Percentiles rank a stretch among this genome's conserved stretches.
Evolutionary conservation across 768 basidiomycete species (phyloP).

Genomic region (Chalciporus pseudorubinellus): DNA sequence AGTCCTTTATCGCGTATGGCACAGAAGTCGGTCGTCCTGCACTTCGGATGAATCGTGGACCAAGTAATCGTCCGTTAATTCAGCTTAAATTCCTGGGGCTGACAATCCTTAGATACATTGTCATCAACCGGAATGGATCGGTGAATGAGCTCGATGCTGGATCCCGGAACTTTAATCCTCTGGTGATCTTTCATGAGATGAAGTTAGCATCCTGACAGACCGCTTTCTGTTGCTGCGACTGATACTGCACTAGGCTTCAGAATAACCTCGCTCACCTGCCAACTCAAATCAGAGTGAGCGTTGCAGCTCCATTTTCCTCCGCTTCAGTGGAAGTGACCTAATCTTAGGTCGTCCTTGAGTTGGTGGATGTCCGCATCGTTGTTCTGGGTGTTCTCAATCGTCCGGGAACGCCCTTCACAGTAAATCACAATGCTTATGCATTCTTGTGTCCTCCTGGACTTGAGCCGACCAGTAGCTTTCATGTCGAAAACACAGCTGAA

Average conservation of each 20-base stretch:
- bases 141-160: conserved; percentile 68
- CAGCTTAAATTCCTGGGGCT: not conserved
- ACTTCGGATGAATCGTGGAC: conserved; percentile 84
- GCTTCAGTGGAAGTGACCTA: not conserved
- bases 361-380: conserved; percentile 70
- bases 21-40: conserved; percentile 65
- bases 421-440: conserved; percentile 66
- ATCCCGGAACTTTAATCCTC: conserved; percentile 67
- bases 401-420: conserved; percentile 51
- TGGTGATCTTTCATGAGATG: conserved; percentile 68
- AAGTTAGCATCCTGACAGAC: conserved; percentile 47
- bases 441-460: conserved; percentile 73
- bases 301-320: conserved; percentile 3
- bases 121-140: conserved; percentile 71
- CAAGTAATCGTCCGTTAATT: conserved; percentile 45
- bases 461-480: conserved; percentile 25
- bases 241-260: conserved; percentile 50
- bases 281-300: conserved; percentile 61
- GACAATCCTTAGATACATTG: conserved; percentile 53
- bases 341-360: conserved; percentile 62
- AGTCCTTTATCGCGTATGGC: conserved; percentile 62
- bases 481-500: not conserved
- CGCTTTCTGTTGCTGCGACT: not conserved
- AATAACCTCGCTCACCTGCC: conserved; percentile 65
- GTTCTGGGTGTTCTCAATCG: conserved; percentile 64